phyloP scores from a whole-genome alignment of 176 grass and related monocot genomes.

The Olyra latifolia region DNA sequence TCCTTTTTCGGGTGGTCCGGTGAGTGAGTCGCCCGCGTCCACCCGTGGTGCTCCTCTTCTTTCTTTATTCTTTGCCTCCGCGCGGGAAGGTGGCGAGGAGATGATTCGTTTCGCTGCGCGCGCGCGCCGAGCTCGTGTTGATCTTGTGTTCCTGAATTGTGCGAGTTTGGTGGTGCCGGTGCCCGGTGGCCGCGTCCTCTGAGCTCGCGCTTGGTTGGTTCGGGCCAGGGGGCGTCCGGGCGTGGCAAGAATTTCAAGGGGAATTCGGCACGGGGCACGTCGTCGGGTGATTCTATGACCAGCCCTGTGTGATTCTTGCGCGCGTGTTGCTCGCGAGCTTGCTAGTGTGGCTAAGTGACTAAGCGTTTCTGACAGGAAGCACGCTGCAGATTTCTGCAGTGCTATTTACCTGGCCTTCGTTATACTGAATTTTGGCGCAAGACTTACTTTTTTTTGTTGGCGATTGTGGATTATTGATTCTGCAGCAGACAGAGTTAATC shows the following conservation, averaged over 20 bases:
- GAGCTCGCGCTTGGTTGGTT: background rate
- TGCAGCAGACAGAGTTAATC: background rate
- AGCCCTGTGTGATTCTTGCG: background rate
- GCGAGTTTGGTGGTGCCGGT: background rate
- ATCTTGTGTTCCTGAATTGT: background rate
- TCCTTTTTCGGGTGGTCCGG: background rate
- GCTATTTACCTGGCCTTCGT: background rate
- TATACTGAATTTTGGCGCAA: background rate
- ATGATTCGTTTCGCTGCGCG: background rate
- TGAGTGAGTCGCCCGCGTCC: background rate
- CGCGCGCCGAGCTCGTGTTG: background rate
- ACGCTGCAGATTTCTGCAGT: background rate
- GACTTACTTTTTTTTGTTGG: background rate
- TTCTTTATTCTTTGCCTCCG: background rate
- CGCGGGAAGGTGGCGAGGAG: background rate
- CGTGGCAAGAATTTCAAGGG: background rate
- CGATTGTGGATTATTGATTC: background rate
- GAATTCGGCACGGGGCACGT: background rate
- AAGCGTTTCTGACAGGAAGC: background rate
- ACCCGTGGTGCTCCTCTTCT: too few relatives aligned
- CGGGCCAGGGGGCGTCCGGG: background rate
- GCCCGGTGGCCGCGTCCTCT: background rate
- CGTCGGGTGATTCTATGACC: background rate
- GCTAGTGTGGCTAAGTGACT: background rate
- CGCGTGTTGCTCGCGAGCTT: background rate